Base-by-base conservation (phyloP, 306 rosid species). In the Fragaria nilgerrensis region DNA sequence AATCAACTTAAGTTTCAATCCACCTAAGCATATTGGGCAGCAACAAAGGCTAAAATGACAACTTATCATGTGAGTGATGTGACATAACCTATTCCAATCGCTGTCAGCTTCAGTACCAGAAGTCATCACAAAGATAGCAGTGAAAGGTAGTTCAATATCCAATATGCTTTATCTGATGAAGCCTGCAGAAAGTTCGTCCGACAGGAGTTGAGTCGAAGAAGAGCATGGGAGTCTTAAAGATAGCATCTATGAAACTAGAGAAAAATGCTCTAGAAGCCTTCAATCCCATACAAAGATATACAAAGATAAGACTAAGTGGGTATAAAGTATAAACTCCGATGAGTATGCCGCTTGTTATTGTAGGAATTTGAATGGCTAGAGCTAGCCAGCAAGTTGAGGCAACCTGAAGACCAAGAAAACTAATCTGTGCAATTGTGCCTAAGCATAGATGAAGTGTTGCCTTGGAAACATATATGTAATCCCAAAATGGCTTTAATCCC, bases 161-260 rank as follows among this genome's bases (percentile, higher is more conserved):
- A 93, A 70, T 59, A 82, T 74, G 82, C 27, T 27, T 92, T 88
- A 86, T 91, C 97, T 50, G 97, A 87, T 43, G 94, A 90, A 76
- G 91, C 97, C 97, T 91, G 91, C 81, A 76, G 53, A 80, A 85
- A 85, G 91, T 91, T 78, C 92, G 69, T 14, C 98, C 98, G 8
- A 86, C 82, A 2, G 97, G 96, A 34, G 91, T 93, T 45, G 96
- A 87, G 77, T 93, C 97, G 45, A 93, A 93, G 92, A 93, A 91
- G 29, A 83, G 4, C 97, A 93, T 93, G 43, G 98, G 93, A 77
- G 98, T 96, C 73, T 83, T 87, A 75, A 93, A 91, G 98, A n/a
- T n/a, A n/a, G n/a, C 83, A 45, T 82, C 63, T 11, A 74, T 91
- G 80, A 93, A 89, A 65, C 87, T 74, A 37, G 82, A 77, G 79